Evolutionary conservation across 2,329 filamentous ascomycete species (phyloP).

Genomic region (Fusarium equiseti): DNA sequence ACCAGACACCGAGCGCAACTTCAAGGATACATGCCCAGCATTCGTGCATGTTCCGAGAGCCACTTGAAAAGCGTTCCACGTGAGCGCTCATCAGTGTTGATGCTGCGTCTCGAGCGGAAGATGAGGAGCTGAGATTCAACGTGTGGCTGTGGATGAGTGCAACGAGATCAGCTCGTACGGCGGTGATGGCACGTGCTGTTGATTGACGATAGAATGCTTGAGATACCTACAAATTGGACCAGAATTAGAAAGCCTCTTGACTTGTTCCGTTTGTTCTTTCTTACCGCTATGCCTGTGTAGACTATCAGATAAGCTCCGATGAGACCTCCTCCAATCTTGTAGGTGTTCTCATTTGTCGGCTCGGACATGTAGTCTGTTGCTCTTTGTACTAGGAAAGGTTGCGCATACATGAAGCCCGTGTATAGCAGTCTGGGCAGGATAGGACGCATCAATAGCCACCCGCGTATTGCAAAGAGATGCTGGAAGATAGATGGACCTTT

Average conservation of each 20-base stretch:
- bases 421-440: not conserved
- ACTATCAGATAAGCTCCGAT: not conserved
- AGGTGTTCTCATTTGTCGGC: not conserved
- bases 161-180: not conserved
- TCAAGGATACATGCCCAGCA: not conserved
- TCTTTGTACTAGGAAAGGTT: not conserved
- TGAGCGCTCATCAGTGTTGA: not conserved
- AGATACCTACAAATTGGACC: fast-evolving
- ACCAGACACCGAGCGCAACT: not conserved
- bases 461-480: not conserved
- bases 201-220: not conserved
- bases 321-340: not conserved
- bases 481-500: not conserved
- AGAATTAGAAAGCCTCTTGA: too few species aligned
- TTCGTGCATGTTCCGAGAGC: not conserved
- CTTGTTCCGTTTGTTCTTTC: too few species aligned
- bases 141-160: not conserved
- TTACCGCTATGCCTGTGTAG: not conserved
- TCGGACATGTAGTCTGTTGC: conserved; percentile 1
- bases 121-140: not conserved
- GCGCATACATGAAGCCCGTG: not conserved
- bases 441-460: not conserved
- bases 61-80: not conserved
- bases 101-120: not conserved
- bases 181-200: not conserved